Evolutionary conservation across 208 protist species (phyloP), one percentile per base, ranked within the genome.

Genomic region (Novymonas esmeraldas): DNA sequence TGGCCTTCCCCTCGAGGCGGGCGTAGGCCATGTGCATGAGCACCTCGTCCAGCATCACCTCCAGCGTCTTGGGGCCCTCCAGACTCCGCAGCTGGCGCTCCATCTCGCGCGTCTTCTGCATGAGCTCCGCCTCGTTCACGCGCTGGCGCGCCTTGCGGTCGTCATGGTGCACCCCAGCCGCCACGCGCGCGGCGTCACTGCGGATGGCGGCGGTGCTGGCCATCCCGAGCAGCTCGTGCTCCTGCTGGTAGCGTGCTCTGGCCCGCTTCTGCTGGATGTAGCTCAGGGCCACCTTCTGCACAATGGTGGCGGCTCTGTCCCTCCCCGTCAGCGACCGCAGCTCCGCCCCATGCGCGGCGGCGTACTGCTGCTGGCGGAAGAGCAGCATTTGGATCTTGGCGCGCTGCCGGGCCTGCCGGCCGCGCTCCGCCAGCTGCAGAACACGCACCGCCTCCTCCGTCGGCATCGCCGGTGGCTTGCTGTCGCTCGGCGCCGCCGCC

Each of bases 391-490:
- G 96, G 64, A 96, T 95, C 42, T 83, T 80, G n/a, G 95, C 95
- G 14, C 94, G 87, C 66, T 98, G 90, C n/a, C 95, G 86, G 6
- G 95, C 97, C 72, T 99, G 97, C 9, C 97, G 81, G 0, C 93
- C 96, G 42, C 97, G 89, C 79, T 99, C 97, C 70, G 94, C 96
- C 4, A 92, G 64, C 75, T 99, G 96, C 42, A 99, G 78, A 11
- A 98, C 62, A 0, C 71, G 69, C 24, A 98, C 87, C 1, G 97
- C 96, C 39, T 95, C 81, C 31, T 94, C 90, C 10, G 96, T 29
- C 13, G 81, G 69, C 78, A 98, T 89, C 6, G 74, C 29, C 6
- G 68, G 64, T 31, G n/a, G 14, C 18, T 67, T 58, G 13, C 18
- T 39, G 2, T 26, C n/a, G n/a, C n/a, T n/a, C n/a, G n/a, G n/a